A percentile compares a stretch with the other conserved stretches of the same genome.
Evolutionary conservation across 371 early-diverging fungal genomes (phyloP).

Genomic region (Circinella minor): DNA sequence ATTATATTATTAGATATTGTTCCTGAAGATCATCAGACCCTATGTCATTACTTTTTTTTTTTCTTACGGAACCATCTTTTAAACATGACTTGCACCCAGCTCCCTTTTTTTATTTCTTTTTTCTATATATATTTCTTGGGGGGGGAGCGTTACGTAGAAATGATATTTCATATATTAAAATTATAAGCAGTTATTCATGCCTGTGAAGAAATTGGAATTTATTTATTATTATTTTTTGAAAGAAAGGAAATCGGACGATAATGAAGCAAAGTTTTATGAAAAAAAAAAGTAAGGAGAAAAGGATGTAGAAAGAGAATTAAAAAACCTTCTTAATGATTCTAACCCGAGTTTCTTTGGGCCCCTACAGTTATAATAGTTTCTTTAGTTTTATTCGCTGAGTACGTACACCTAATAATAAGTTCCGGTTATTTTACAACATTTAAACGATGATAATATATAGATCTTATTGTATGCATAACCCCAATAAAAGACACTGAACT

Average conservation of each 20-base stretch:
- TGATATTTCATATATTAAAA: too few species aligned
- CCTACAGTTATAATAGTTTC: neutral
- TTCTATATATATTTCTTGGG: too few species aligned
- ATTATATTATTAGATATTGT: neutral
- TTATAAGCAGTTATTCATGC: too few species aligned
- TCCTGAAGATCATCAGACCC: neutral
- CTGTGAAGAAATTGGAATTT: too few species aligned
- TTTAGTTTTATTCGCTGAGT: neutral
- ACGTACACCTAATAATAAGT: neutral
- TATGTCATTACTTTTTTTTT: neutral
- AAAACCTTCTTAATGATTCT: too few species aligned
- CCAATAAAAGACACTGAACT: constrained; percentile 13
- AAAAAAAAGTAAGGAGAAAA: neutral
- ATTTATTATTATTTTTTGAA: too few species aligned
- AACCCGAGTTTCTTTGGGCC: neutral
- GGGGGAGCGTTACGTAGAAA: too few species aligned
- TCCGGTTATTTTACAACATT: neutral
- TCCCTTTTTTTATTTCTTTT: too few species aligned
- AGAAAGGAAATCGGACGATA: too few species aligned
- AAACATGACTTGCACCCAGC: neutral
- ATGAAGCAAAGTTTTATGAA: too few species aligned
- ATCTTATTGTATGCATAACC: neutral
- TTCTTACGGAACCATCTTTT: neutral
- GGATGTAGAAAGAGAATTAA: too few species aligned
- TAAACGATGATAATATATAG: neutral